Base-by-base conservation (phyloP, 495 filamentous ascomycete species). In the Chaetomium fimeti region DNA sequence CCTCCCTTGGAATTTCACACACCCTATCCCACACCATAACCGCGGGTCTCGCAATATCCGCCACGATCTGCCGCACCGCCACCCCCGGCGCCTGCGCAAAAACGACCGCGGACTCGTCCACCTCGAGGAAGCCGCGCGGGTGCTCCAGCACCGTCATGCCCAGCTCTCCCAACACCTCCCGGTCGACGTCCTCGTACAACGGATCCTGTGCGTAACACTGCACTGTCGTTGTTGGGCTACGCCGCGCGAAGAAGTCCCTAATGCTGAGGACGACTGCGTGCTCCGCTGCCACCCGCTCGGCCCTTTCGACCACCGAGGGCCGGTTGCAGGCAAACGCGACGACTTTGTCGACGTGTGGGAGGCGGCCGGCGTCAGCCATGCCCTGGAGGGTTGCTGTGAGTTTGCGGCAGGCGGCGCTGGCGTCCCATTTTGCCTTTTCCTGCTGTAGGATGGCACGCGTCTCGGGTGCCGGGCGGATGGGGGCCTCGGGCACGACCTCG, bases 11-110 rank as follows among this genome's bases (percentile, higher is more conserved):
- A 57, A 42, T 57, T 27, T 57, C 55, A n/a, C 55, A 27, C 6
- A 60, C 57, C 43, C 32, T 49, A 20, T 60, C 57, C 57, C 57
- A 60, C n/a, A 60, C 48, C 57, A 60, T 60, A 42, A 60, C 16
- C 24, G 57, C 57, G 9, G 57, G 57, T 16, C 43, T 48, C 24
- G 42, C 57, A 60, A 49, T 60, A 18, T 60, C 57, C n/a, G 40
- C 57, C 57, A 60, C 43, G 28, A 60, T 60, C 28, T 49, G 57
- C 12, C 57, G 40, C 32, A 49, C 15, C 32, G 57, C 42, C 24
- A 60, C 16, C 8, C 32, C 43, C 43, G 38, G 55, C 15, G 32
- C 55, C 6, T 25, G 55, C 55, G 55, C 42, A 20, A 43, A 57
- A 28, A 43, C 55, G 20, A 15, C 55, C 20, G 55, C 7, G 2